Conservation (phyloP, 2,329 filamentous ascomycete species). For the Apiospora saccharicola region DNA sequence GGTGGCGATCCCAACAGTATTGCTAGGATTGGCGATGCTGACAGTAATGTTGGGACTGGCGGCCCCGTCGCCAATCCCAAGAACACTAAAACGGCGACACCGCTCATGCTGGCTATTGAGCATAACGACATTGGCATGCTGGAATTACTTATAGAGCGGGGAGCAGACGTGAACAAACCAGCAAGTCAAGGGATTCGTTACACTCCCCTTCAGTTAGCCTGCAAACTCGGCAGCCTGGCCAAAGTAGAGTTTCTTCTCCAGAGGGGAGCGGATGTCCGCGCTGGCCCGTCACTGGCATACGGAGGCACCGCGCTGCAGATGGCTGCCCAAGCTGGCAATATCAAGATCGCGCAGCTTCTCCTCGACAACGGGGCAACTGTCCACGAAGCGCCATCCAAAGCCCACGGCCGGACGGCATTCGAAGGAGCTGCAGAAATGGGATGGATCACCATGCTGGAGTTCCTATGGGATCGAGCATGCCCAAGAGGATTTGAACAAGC, state of each 20-base stretch:
- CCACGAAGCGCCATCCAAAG: neutral
- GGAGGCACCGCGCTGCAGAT: neutral
- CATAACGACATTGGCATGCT: too few relatives aligned
- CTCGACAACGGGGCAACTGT: neutral
- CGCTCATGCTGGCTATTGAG: too few relatives aligned
- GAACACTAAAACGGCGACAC: too few relatives aligned
- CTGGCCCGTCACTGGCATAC: neutral
- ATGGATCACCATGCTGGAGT: neutral
- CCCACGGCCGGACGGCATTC: neutral
- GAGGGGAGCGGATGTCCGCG: neutral
- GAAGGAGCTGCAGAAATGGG: neutral
- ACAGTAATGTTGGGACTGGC: too few relatives aligned
- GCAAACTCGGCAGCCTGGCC: neutral
- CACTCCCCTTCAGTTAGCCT: neutral
- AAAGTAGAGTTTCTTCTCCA: neutral
- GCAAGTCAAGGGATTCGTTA: neutral
- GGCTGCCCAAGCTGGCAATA: neutral
- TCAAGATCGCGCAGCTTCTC: neutral
- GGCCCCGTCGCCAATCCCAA: too few relatives aligned
- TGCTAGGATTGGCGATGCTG: too few relatives aligned
- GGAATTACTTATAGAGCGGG: too few relatives aligned
- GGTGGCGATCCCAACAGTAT: too few relatives aligned
- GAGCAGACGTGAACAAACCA: neutral
- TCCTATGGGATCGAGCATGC: neutral
- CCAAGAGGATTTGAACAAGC: neutral